Percentiles rank a stretch among this genome's conserved stretches.
Evolutionary conservation across 148 eudicot species (phyloP).

Genomic region (Amaranthus cruentus): DNA sequence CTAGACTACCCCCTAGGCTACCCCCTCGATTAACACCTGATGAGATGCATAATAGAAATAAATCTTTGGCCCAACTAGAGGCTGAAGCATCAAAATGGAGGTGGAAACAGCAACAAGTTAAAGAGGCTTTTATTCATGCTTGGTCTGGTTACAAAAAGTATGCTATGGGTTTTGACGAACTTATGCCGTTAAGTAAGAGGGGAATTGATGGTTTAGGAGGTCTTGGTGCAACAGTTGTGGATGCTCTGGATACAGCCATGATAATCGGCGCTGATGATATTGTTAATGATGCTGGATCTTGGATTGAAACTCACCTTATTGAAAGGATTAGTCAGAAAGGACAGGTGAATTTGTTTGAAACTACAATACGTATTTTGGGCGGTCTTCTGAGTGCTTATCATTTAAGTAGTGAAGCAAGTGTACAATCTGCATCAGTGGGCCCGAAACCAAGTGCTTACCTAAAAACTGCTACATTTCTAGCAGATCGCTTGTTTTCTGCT

Average conservation of each 20-base stretch:
- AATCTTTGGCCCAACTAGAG: conserved; percentile 26
- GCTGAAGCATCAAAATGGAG: conserved; percentile 49
- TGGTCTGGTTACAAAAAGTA: conserved; percentile 82
- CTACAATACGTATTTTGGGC: conserved; percentile 89
- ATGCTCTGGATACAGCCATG: conserved; percentile 94
- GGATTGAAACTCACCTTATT: conserved; percentile 79
- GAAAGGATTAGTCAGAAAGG: conserved; percentile 71
- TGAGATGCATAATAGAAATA: conserved; percentile 48
- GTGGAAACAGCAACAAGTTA: conserved; percentile 59
- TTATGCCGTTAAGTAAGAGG: conserved; percentile 75
- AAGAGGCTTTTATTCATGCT: conserved; percentile 81
- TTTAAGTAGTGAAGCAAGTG: conserved; percentile 57
- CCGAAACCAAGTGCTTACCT: conserved; percentile 71
- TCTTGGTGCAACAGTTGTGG: conserved; percentile 89
- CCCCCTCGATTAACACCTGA: conserved; percentile 89
- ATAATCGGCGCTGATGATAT: conserved; percentile 83
- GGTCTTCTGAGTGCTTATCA: conserved; percentile 98
- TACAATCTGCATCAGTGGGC: conserved; percentile 32
- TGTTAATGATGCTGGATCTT: conserved; percentile 85
- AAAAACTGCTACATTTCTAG: conserved; percentile 72
- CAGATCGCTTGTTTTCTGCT: conserved; percentile 75
- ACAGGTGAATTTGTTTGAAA: conserved; percentile 92
- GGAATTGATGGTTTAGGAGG: conserved; percentile 93
- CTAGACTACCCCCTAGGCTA: conserved; percentile 4
- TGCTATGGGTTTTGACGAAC: conserved; percentile 93